Percentiles rank a stretch among this genome's conserved stretches.
These are phyloP conservation scores for Ophiostoma piceae DNA, from an alignment of 2,329 filamentous ascomycete species.

Conservation along the genomic window DNA sequence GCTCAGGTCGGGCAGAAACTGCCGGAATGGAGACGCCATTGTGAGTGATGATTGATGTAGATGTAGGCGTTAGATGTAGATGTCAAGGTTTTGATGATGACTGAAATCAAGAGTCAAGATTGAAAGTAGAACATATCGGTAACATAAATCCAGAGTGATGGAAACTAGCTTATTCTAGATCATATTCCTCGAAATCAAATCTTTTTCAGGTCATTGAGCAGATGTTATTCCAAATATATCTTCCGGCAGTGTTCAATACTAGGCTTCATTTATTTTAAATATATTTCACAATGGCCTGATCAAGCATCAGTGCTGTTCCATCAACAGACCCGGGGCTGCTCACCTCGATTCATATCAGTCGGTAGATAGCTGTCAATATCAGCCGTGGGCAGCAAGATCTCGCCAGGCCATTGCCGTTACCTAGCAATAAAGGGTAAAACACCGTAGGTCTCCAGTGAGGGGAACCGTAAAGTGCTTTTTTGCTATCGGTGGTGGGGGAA, in stretches of 20 bases:
- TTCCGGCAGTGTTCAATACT: background rate
- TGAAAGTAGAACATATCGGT: background rate
- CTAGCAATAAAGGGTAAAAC: too few relatives aligned
- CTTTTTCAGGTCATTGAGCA: background rate
- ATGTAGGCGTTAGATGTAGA: background rate
- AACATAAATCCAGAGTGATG: background rate
- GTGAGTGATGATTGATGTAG: background rate
- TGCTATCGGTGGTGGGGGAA: background rate
- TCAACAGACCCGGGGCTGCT: background rate
- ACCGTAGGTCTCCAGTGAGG: background rate
- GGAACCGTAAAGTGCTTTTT: background rate
- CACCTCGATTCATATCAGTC: background rate
- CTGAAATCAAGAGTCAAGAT: background rate
- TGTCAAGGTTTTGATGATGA: background rate
- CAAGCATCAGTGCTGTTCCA: background rate
- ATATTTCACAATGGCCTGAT: background rate
- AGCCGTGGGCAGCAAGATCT: background rate
- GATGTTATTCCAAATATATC: background rate
- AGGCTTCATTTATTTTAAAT: background rate
- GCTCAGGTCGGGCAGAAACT: constrained; percentile 58
- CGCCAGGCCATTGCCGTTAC: too few relatives aligned
- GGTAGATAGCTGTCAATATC: background rate
- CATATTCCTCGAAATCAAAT: background rate
- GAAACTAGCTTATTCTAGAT: background rate
- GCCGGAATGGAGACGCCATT: constrained; percentile 34